Base-by-base conservation (phyloP, 2,329 filamentous ascomycete genomes). In the Immersiporthe knoxdaviesiana region DNA sequence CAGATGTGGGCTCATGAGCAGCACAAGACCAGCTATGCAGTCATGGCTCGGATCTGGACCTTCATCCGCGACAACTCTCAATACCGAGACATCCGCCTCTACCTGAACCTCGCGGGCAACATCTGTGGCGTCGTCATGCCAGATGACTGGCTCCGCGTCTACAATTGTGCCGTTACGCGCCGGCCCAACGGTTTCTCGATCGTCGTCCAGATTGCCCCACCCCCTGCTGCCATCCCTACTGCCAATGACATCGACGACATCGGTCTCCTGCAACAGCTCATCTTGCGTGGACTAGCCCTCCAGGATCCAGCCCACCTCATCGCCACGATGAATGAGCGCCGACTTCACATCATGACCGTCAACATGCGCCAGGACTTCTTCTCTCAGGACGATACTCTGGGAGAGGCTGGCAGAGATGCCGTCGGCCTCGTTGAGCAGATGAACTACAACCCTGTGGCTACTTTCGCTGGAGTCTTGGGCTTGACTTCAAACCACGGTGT, bases 41-140 rank as follows among this genome's bases (percentile, higher is more conserved):
- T 71, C 41, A 63, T 71, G n/a, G 69, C 50, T 0, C 50, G 58
- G 11, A 59, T 68, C 3, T 71, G 63, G 63, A 71, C 69, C 21
- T 59, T 61, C 52, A 56, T 71, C 32, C 63, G 69, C 24, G 63
- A 71, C 35, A 39, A 68, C n/a, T 35, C 67, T 35, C 44, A 21
- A 10, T 61, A 52, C 30, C 61, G 35, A 11, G 30, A 37, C 50
- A 54, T 63, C 18, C 1, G 32, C 4, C 30, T 61, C 21, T 69
- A 61, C 58, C 32, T 58, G n/a, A 32, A 16, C 12, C 16, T 30
- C 18, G 68, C 68, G 1, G 35, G 39, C 0, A 27, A 2, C 18
- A 44, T 63, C 56, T 63, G 58, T 47, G n/a, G 39, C 16, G 37
- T 68, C 30, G 50, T 58, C 50, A 35, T 35, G 14, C 56, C 68